Conservation (phyloP, 441 rosid species). For the Populus tomentosa region DNA sequence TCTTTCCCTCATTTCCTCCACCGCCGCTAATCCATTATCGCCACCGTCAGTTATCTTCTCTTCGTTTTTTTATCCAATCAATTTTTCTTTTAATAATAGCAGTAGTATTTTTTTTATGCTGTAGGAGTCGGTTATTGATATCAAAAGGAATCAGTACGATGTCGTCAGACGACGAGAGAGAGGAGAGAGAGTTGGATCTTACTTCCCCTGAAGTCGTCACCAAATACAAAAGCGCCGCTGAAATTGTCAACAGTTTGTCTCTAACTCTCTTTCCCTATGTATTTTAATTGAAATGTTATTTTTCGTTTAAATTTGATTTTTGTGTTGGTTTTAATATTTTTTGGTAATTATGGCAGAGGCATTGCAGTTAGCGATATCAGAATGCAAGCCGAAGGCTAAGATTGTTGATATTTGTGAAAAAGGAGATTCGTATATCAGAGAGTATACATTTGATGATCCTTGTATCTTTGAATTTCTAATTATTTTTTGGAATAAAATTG, state of each 20-base stretch:
- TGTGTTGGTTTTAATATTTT: neutral
- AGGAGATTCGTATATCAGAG: slow-evolving; percentile 79
- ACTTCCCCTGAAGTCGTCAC: slow-evolving; percentile 89
- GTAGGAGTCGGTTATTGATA: neutral
- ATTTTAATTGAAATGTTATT: neutral
- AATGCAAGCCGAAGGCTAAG: slow-evolving; percentile 80
- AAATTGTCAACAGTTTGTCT: slow-evolving; percentile 73
- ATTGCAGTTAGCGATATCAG: slow-evolving; percentile 66
- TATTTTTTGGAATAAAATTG: neutral
- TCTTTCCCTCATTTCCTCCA: neutral
- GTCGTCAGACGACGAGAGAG: slow-evolving; percentile 91
- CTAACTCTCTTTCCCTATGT: neutral
- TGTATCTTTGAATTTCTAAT: neutral
- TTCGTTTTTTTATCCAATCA: neutral
- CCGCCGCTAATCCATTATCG: slow-evolving; percentile 6
- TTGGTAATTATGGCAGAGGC: slow-evolving; percentile 52
- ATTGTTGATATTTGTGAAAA: slow-evolving; percentile 90
- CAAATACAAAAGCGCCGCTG: slow-evolving; percentile 93
- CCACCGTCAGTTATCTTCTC: neutral
- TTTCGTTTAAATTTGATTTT: too few species aligned
- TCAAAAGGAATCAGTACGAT: slow-evolving; percentile 33
- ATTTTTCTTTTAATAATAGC: neutral
- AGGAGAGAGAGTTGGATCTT: slow-evolving; percentile 96
- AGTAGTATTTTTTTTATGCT: neutral
- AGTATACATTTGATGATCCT: slow-evolving; percentile 39